A percentile compares a stretch with the other conserved stretches of the same genome.
phyloP scores from a whole-genome alignment of 2,329 filamentous ascomycete genomes.

The Curvularia sp. region DNA sequence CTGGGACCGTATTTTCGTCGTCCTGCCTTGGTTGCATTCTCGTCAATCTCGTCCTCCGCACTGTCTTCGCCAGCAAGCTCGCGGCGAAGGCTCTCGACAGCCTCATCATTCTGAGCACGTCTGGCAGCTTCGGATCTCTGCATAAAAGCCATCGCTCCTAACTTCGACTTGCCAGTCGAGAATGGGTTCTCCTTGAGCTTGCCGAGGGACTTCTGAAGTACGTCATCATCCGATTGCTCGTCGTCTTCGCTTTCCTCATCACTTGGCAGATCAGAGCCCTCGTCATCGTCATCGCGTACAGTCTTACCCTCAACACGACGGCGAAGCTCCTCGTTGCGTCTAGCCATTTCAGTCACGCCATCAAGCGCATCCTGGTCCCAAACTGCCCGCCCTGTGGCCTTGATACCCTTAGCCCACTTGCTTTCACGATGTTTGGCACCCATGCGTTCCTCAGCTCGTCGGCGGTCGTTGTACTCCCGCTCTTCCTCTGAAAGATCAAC shows the following conservation, averaged over 20 bases:
- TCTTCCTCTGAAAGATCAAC: slow-evolving; percentile 70
- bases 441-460: slow-evolving; percentile 83
- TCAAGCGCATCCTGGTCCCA: slow-evolving; percentile 89
- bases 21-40: slow-evolving; percentile 68
- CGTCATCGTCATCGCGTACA: slow-evolving; percentile 58
- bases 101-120: slow-evolving; percentile 81
- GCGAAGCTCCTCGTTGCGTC: slow-evolving; percentile 81
- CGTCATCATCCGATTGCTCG: slow-evolving; percentile 62
- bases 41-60: slow-evolving; percentile 55
- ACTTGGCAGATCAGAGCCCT: slow-evolving; percentile 57
- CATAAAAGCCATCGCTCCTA: slow-evolving; percentile 95
- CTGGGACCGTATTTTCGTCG: slow-evolving; percentile 73
- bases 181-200: slow-evolving; percentile 56
- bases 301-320: slow-evolving; percentile 78
- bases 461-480: slow-evolving; percentile 71
- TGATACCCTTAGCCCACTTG: slow-evolving; percentile 89
- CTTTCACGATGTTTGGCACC: slow-evolving; percentile 84
- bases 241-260: slow-evolving; percentile 64
- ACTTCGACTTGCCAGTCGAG: slow-evolving; percentile 67
- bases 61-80: slow-evolving; percentile 72
- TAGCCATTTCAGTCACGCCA: slow-evolving; percentile 80
- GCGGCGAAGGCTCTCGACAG: slow-evolving; percentile 65
- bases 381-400: slow-evolving; percentile 76
- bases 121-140: slow-evolving; percentile 80
- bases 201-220: slow-evolving; percentile 46